Base-by-base conservation (phyloP, 805 yeast genomes). In the Henningerozyma blattae region DNA sequence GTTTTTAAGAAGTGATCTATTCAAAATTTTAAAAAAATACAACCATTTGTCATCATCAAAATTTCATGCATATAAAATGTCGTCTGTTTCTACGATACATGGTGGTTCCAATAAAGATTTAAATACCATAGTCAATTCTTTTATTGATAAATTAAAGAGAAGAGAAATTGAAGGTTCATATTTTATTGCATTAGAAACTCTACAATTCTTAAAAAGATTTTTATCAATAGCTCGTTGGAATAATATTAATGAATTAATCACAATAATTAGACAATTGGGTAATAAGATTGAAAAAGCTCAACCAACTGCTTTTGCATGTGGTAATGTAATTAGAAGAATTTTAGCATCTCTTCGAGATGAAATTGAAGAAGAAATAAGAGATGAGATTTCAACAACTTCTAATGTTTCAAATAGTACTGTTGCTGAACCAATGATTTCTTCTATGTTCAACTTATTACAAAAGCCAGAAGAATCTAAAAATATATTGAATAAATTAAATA, bases 191-290 rank as follows among this genome's bases (percentile, higher is more conserved):
- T 64, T 84, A 25, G 91, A 82, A 34, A 83, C 95, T 6, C 78
- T 95, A 15, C 94, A 85, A 45, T 62, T 89, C 33, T 58, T 91
- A 41, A 79, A 84, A 73, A 71, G 95, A 54, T 91, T 85, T 33
- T 77, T 86, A 15, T 84, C 96, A 0, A 81, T 81, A 10, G 83
- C 91, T 1, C 67, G 95, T 52, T 91, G 97, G 97, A 65, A 72
- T 32, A 72, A 74, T 37, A 72, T 84, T 9, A 77, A 72, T 38
- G 85, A 82, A 40, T 65, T 89, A 41, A 77, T 89, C 18, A 58
- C 58, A 14, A 74, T 80, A 38, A 74, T 89, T 44, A 74, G 93
- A 46, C 64, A 66, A 35, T 72, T 87, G 15, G 98, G 97, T 7
- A 62, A 63, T 27, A 60, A 69, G 22, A 60, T 91, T 31, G 73